These are phyloP conservation scores for Tolypocladium cylindrosporum DNA, from an alignment of 2,329 filamentous ascomycete genomes.

Conservation along the genomic window DNA sequence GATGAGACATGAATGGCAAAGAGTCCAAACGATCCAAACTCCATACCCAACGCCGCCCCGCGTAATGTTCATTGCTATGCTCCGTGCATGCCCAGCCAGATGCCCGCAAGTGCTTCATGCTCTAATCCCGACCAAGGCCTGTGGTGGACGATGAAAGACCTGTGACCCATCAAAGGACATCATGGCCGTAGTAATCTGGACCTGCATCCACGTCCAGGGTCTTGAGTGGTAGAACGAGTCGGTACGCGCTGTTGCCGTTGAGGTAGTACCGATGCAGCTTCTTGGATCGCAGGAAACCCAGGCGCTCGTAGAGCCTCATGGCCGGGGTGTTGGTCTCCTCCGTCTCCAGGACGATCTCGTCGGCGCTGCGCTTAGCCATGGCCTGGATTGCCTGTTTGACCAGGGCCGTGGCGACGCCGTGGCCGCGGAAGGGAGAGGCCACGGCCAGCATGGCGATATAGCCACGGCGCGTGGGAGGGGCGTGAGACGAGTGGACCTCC, in stretches of 20 bases:
- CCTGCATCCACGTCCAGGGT: slow-evolving; percentile 29
- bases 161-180: slow-evolving; percentile 8
- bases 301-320: slow-evolving; percentile 82
- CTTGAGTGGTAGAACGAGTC: slow-evolving; percentile 74
- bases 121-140: too few relatives aligned
- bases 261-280: slow-evolving; percentile 90
- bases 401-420: slow-evolving; percentile 78
- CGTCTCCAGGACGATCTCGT: slow-evolving; percentile 93
- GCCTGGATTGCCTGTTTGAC: slow-evolving; percentile 86
- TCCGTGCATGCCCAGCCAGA: not conserved
- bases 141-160: not conserved
- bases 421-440: slow-evolving; percentile 65
- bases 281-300: slow-evolving; percentile 89
- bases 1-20: not conserved
- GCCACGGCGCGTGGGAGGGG: slow-evolving; percentile 62
- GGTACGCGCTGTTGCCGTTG: slow-evolving; percentile 90
- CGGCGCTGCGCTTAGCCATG: slow-evolving; percentile 75
- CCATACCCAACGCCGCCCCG: slow-evolving; percentile 5
- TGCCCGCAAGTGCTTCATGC: not conserved
- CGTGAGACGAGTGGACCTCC: slow-evolving; percentile 78
- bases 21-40: not conserved
- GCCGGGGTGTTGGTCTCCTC: slow-evolving; percentile 87
- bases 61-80: not conserved
- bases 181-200: slow-evolving; percentile 23
- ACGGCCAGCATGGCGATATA: slow-evolving; percentile 99